A percentile compares a stretch with the other conserved stretches of the same genome.
phyloP scores from a whole-genome alignment of 1,139 yeast genomes.

The Zygosaccharomyces pseudobailii region DNA sequence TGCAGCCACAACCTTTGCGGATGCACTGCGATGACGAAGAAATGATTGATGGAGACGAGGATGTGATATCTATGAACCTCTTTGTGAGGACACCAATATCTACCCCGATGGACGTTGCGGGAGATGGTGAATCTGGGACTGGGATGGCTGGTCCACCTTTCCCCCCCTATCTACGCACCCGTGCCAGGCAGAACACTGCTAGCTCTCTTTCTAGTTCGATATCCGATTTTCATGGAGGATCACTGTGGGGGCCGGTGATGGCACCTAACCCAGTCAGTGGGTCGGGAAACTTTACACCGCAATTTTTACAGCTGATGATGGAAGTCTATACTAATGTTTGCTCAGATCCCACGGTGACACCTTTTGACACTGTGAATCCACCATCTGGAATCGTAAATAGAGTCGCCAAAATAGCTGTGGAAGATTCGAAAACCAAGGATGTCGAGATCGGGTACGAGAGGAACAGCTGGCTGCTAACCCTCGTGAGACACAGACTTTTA shows the following conservation, averaged over 20 bases:
- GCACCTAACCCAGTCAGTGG: conserved; percentile 8
- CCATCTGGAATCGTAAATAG: conserved; percentile 34
- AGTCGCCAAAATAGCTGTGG: conserved; percentile 30
- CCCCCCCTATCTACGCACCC: conserved; percentile 15
- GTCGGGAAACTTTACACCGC: conserved; percentile 20
- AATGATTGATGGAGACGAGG: conserved; percentile 6
- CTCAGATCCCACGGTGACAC: conserved; percentile 34
- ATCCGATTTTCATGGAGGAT: conserved; percentile 19
- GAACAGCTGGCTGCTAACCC: conserved; percentile 24
- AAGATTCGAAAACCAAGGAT: conserved; percentile 19
- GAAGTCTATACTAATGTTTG: conserved; percentile 29
- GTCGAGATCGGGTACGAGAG: conserved; percentile 28
- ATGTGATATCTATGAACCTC: conserved; percentile 12
- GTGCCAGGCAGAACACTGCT: conserved; percentile 20
- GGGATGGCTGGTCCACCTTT: conserved; percentile 6
- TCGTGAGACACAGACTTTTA: conserved; percentile 27
- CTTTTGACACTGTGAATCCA: conserved; percentile 33
- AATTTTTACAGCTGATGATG: conserved; percentile 26
- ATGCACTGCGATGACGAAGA: conserved; percentile 5
- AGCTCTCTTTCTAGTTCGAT: conserved; percentile 29
- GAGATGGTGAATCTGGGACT: neutral
- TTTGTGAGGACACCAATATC: conserved; percentile 12
- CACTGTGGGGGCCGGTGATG: conserved; percentile 6
- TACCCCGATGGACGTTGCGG: conserved; percentile 7
- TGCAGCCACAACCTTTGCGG: conserved; percentile 10